Conservation (phyloP, 2,329 filamentous ascomycete genomes). For the Calonectria leucothoes region DNA sequence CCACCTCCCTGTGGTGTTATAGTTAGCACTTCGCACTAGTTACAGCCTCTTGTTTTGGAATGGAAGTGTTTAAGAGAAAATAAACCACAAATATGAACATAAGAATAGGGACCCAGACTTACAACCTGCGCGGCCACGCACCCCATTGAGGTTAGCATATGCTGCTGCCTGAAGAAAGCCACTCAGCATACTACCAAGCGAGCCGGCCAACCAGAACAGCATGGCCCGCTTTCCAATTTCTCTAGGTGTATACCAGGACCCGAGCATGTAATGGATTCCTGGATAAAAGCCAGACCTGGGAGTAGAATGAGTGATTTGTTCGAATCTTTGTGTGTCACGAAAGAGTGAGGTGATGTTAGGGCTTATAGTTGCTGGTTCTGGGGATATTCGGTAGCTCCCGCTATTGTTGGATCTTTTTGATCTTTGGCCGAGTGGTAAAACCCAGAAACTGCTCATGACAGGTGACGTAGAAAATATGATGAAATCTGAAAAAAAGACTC, state of each 20-base stretch:
- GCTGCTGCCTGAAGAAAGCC: constrained; percentile 31
- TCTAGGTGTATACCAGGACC: constrained; percentile 37
- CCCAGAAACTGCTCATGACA: too few species aligned
- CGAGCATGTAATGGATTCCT: constrained; percentile 34
- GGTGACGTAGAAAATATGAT: not conserved
- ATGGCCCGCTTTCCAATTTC: constrained; percentile 35
- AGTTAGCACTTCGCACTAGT: not conserved
- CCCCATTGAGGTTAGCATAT: constrained; percentile 28
- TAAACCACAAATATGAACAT: not conserved
- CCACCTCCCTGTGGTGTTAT: constrained; percentile 22
- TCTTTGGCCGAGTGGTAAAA: too few species aligned
- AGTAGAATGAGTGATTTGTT: not conserved
- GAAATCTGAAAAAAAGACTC: not conserved
- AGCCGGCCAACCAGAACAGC: constrained; percentile 36
- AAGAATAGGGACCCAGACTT: not conserved
- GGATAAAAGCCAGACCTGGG: constrained; percentile 28
- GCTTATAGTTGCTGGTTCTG: too few species aligned
- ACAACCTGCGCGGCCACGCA: constrained; percentile 30
- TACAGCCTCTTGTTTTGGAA: too few species aligned
- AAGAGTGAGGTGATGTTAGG: not conserved
- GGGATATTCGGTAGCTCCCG: too few species aligned
- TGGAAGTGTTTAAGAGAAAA: not conserved
- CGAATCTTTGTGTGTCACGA: not conserved
- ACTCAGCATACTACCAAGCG: constrained; percentile 26
- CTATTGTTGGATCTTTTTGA: too few species aligned